These are phyloP conservation scores for Tolypocladium cylindrosporum DNA, from an alignment of 2,329 filamentous ascomycete genomes.

Conservation along the genomic window DNA sequence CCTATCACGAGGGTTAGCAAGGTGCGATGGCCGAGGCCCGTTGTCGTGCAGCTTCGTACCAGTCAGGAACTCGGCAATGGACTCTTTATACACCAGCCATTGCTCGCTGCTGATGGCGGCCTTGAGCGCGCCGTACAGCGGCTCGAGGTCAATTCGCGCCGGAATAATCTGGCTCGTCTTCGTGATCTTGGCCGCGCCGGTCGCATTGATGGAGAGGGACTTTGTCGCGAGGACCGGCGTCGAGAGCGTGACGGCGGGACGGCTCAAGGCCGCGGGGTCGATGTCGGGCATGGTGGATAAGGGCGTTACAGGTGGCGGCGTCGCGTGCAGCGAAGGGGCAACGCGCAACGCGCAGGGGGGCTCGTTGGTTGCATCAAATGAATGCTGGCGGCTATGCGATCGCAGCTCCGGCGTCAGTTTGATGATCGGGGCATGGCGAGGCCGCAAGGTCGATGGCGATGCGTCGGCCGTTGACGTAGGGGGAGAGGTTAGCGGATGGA, in stretches of 20 bases:
- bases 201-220: conserved; percentile 42
- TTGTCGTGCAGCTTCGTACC: conserved; percentile 29
- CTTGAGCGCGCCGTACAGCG: conserved; percentile 53
- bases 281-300: conserved; percentile 52
- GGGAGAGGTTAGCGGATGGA: conserved; percentile 18
- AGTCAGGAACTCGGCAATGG: conserved; percentile 51
- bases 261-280: conserved; percentile 59
- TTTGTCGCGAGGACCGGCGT: conserved; percentile 51
- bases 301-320: conserved; percentile 20
- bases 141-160: conserved; percentile 57
- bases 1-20: conserved; percentile 32
- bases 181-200: conserved; percentile 37
- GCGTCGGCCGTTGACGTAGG: conserved; percentile 12
- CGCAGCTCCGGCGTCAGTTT: conserved; percentile 23
- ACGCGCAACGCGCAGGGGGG: conserved; percentile 31
- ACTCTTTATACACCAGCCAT: conserved; percentile 56
- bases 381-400: conserved; percentile 30
- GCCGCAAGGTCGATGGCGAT: conserved; percentile 29
- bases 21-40: not conserved
- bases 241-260: conserved; percentile 45
- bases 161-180: conserved; percentile 56
- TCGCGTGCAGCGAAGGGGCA: conserved; percentile 38
- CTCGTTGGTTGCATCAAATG: conserved; percentile 34
- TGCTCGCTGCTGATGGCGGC: conserved; percentile 47
- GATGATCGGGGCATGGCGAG: conserved; percentile 35